phyloP scores from a whole-genome alignment of 1,139 yeast genomes.

The Kodamaea ohmeri region DNA sequence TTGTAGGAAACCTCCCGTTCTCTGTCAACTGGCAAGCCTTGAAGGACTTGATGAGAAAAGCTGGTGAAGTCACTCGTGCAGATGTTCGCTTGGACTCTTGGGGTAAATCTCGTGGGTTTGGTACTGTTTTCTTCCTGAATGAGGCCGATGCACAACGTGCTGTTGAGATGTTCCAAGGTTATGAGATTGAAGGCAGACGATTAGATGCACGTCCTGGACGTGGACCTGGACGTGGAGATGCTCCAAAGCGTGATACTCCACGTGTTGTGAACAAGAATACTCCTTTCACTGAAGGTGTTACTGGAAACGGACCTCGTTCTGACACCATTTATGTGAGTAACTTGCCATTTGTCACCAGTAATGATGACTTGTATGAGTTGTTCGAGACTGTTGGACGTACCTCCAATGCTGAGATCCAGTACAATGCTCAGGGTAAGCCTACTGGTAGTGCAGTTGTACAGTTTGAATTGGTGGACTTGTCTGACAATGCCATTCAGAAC shows the following conservation, averaged over 20 bases:
- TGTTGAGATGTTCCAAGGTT: slow-evolving; percentile 62
- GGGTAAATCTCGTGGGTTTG: slow-evolving; percentile 86
- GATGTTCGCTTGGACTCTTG: slow-evolving; percentile 67
- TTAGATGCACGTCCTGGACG: slow-evolving; percentile 71
- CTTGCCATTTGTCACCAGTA: slow-evolving; percentile 85
- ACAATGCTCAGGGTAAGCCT: slow-evolving; percentile 63
- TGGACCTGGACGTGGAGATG: slow-evolving; percentile 7
- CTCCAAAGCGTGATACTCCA: slow-evolving; percentile 13
- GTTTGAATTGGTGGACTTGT: slow-evolving; percentile 65
- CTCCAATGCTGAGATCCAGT: slow-evolving; percentile 73
- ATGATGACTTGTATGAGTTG: slow-evolving; percentile 79
- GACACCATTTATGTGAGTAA: slow-evolving; percentile 70
- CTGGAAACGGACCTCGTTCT: slow-evolving; percentile 62
- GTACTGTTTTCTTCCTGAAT: slow-evolving; percentile 64
- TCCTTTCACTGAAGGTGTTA: slow-evolving; percentile 62
- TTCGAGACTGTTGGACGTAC: slow-evolving; percentile 86
- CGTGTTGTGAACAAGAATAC: slow-evolving; percentile 29
- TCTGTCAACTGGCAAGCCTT: slow-evolving; percentile 79
- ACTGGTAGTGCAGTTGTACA: slow-evolving; percentile 83
- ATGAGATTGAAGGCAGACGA: slow-evolving; percentile 64
- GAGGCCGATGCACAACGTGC: slow-evolving; percentile 63
- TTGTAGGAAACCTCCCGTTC: slow-evolving; percentile 81
- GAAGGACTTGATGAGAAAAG: slow-evolving; percentile 77
- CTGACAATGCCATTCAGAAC: slow-evolving; percentile 71
- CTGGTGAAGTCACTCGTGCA: slow-evolving; percentile 76